These are phyloP conservation scores for Pythium rishiriense DNA, from an alignment of 352 stramenopile genomes.

Conservation along the genomic window DNA sequence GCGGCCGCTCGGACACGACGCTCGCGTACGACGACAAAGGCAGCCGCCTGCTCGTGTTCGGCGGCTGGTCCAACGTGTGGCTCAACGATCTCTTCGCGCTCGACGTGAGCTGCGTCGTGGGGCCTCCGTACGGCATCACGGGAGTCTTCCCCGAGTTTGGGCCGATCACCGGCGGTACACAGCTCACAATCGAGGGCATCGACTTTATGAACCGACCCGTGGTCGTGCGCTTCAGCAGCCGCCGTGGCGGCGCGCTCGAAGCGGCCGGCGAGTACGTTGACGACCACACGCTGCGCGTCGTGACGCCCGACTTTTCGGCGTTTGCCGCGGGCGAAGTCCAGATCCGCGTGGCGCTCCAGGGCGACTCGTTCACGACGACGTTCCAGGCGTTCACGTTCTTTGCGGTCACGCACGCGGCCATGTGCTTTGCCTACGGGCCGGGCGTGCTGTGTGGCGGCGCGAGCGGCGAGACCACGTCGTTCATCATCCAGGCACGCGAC, in stretches of 20 bases:
- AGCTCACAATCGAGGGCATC: slow-evolving; percentile 89
- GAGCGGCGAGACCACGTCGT: slow-evolving; percentile 70
- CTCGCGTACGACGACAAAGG: slow-evolving; percentile 93
- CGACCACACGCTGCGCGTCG: slow-evolving; percentile 87
- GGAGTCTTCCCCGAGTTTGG: slow-evolving; percentile 87
- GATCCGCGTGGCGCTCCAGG: slow-evolving; percentile 89
- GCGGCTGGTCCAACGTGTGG: slow-evolving; percentile 96
- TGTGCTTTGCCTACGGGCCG: slow-evolving; percentile 93
- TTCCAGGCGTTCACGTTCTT: slow-evolving; percentile 94
- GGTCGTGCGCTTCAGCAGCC: slow-evolving; percentile 90
- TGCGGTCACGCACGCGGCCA: slow-evolving; percentile 82
- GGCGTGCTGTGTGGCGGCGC: slow-evolving; percentile 88
- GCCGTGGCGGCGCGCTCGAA: slow-evolving; percentile 87
- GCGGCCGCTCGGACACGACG: slow-evolving; percentile 91
- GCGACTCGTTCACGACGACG: slow-evolving; percentile 94
- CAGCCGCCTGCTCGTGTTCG: slow-evolving; percentile 92
- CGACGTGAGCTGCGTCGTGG: slow-evolving; percentile 94
- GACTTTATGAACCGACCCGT: slow-evolving; percentile 87
- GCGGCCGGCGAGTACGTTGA: slow-evolving; percentile 88
- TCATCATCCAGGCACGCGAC: slow-evolving; percentile 88
- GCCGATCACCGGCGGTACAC: slow-evolving; percentile 91
- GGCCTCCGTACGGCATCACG: slow-evolving; percentile 95
- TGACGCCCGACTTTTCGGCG: slow-evolving; percentile 90
- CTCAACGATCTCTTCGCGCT: slow-evolving; percentile 91
- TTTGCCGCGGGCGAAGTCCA: slow-evolving; percentile 87